These are phyloP conservation scores for Lyophyllum atratum DNA, from an alignment of 768 basidiomycete genomes.

Conservation along the genomic window DNA sequence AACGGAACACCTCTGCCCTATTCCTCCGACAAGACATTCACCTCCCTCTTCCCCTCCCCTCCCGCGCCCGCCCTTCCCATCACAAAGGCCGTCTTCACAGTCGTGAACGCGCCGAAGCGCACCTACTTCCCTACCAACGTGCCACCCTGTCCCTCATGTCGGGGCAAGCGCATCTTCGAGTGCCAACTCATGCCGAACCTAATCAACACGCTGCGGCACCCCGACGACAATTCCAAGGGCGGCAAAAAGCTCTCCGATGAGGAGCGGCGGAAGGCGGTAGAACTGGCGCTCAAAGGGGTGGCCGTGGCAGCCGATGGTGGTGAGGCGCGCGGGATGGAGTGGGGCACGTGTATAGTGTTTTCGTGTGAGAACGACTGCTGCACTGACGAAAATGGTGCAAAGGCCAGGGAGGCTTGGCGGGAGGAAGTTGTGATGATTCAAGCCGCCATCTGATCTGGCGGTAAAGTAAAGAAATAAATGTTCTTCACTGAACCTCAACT, in stretches of 20 bases:
- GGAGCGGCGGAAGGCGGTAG: constrained; percentile 65
- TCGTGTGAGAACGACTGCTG: constrained; percentile 85
- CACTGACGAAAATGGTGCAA: constrained; percentile 39
- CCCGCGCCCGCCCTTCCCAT: constrained; percentile 48
- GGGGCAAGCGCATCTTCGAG: constrained; percentile 76
- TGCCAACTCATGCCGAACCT: constrained; percentile 95
- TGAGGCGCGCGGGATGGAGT: constrained; percentile 73
- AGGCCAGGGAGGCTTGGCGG: constrained; percentile 57
- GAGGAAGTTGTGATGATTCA: constrained; percentile 79
- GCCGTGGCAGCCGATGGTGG: constrained; percentile 37
- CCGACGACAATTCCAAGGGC: constrained; percentile 21
- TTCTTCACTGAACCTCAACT: too few species aligned
- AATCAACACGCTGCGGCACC: constrained; percentile 68
- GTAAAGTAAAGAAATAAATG: too few species aligned
- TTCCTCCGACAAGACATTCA: constrained; percentile 73
- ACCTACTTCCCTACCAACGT: constrained; percentile 57
- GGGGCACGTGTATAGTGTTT: constrained; percentile 92
- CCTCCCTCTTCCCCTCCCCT: constrained; percentile 70
- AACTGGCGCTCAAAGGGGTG: constrained; percentile 51
- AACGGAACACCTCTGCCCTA: constrained; percentile 84
- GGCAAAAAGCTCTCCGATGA: constrained; percentile 54
- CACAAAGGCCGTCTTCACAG: constrained; percentile 62
- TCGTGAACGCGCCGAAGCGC: constrained; percentile 47
- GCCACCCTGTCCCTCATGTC: constrained; percentile 69
- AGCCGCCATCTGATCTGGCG: constrained; percentile 58